Evolutionary conservation across 2,329 filamentous ascomycete species (phyloP).

Genomic region (Clarireedia hainanense): DNA sequence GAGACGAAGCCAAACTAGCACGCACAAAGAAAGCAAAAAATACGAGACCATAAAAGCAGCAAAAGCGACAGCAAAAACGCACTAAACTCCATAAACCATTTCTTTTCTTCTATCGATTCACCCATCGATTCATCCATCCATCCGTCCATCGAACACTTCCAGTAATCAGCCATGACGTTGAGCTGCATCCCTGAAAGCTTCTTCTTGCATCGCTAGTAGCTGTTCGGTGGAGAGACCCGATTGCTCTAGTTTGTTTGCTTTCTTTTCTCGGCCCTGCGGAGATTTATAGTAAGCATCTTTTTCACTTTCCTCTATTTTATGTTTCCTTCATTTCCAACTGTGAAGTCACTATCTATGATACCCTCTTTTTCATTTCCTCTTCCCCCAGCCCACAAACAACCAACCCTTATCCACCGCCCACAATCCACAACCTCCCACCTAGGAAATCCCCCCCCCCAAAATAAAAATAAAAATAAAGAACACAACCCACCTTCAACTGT

Average conservation of each 20-base stretch:
- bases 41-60: too few species aligned
- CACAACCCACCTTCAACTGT: constrained; percentile 66
- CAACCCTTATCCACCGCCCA: too few species aligned
- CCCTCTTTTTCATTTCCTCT: neutral
- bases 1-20: neutral
- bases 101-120: too few species aligned
- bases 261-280: constrained; percentile 80
- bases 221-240: constrained; percentile 90
- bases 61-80: too few species aligned
- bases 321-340: neutral
- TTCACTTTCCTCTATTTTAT: neutral
- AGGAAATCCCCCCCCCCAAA: too few species aligned
- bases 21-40: neutral
- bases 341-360: neutral
- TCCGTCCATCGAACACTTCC: too few species aligned
- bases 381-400: neutral
- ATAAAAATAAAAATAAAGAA: too few species aligned
- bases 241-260: constrained; percentile 93
- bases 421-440: too few species aligned
- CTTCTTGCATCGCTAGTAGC: constrained; percentile 78
- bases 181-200: constrained; percentile 73
- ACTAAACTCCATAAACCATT: too few species aligned
- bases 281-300: neutral
- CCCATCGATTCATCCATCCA: too few species aligned
- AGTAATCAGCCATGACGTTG: constrained; percentile 24